A percentile compares a stretch with the other conserved stretches of the same genome.
Evolutionary conservation across 495 filamentous ascomycete species (phyloP).

Genomic region (Aspergillus mulundensis): DNA sequence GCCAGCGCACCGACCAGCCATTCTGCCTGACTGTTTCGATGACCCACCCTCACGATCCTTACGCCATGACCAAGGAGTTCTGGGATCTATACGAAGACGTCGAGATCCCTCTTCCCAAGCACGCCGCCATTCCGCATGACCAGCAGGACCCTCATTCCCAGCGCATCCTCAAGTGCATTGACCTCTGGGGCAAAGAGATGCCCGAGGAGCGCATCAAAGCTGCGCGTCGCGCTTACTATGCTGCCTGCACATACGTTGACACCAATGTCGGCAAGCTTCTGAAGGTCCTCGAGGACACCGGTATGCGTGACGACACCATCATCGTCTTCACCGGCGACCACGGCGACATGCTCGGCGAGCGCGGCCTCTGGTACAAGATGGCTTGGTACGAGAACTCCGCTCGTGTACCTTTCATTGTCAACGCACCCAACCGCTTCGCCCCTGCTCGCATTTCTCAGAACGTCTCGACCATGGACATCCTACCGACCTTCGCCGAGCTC

Average conservation of each 20-base stretch:
- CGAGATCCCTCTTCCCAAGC: conserved; percentile 76
- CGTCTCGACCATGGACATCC: conserved; percentile 80
- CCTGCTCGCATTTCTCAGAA: conserved; percentile 69
- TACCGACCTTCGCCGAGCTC: conserved; percentile 80
- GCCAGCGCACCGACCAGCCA: conserved; percentile 62
- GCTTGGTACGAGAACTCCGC: conserved; percentile 80
- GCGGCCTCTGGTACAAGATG: conserved; percentile 94
- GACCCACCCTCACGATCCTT: conserved; percentile 88
- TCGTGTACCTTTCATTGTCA: conserved; percentile 76
- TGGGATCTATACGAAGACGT: conserved; percentile 86
- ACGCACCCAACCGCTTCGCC: conserved; percentile 61
- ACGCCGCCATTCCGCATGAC: conserved; percentile 62
- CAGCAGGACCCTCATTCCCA: conserved; percentile 79
- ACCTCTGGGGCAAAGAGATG: conserved; percentile 71
- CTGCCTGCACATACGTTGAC: conserved; percentile 84
- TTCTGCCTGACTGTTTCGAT: conserved; percentile 88
- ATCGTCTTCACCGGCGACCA: conserved; percentile 86
- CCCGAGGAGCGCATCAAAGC: conserved; percentile 74
- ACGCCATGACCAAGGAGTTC: conserved; percentile 81
- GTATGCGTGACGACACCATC: conserved; percentile 75
- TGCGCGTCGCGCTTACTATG: conserved; percentile 81
- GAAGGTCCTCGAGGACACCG: conserved; percentile 65
- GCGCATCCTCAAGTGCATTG: conserved; percentile 75
- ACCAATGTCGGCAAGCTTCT: conserved; percentile 79
- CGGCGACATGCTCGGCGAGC: conserved; percentile 89